These are phyloP conservation scores for Pseudocercospora vitis DNA, from an alignment of 2,329 filamentous ascomycete species.

Conservation along the genomic window DNA sequence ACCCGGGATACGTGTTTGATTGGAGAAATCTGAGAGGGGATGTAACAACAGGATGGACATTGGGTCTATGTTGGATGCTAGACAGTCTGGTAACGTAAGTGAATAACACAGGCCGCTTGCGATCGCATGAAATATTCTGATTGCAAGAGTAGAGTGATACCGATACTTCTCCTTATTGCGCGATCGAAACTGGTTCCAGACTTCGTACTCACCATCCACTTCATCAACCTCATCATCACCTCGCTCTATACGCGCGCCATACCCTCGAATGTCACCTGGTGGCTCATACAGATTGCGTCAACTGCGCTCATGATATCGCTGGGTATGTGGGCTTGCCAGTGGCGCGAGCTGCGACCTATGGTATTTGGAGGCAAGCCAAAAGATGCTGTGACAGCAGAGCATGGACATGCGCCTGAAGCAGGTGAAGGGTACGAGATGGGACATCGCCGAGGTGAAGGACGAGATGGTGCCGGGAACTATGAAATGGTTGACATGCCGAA, in stretches of 20 bases:
- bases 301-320: conserved; percentile 65
- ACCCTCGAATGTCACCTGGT: conserved; percentile 83
- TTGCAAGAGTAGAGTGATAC: conserved; percentile 64
- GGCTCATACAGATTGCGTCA: conserved; percentile 66
- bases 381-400: conserved; percentile 20
- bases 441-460: conserved; percentile 42
- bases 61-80: conserved; percentile 67
- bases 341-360: conserved; percentile 84
- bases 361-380: conserved; percentile 68
- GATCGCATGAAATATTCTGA: neutral
- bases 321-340: conserved; percentile 88
- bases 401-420: conserved; percentile 34
- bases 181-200: conserved; percentile 94
- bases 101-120: neutral
- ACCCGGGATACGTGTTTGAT: conserved; percentile 59
- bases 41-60: conserved; percentile 68
- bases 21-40: conserved; percentile 66
- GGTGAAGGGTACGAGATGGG: conserved; percentile 43
- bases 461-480: conserved; percentile 50
- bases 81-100: conserved; percentile 64
- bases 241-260: conserved; percentile 75
- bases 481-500: conserved; percentile 49
- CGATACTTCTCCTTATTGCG: conserved; percentile 77
- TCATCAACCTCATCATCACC: conserved; percentile 75
- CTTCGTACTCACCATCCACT: conserved; percentile 86